These are phyloP conservation scores for Gnomoniopsis sp. DNA, from an alignment of 2,329 filamentous ascomycete genomes.

Conservation along the genomic window DNA sequence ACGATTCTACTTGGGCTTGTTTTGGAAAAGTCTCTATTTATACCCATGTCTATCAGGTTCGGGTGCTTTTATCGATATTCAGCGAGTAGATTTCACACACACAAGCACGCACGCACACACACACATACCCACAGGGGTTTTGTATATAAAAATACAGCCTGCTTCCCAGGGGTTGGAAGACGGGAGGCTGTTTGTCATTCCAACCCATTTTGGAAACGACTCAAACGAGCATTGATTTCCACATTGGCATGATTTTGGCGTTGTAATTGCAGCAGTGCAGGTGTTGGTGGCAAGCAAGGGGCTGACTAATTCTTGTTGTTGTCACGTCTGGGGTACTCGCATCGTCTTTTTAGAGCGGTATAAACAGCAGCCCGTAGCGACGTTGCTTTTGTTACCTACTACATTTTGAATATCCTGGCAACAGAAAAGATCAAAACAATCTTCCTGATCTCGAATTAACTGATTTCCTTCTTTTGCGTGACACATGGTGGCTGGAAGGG, in stretches of 20 bases:
- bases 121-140: background rate
- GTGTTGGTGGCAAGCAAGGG: background rate
- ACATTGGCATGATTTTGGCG: background rate
- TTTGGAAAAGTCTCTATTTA: conserved; percentile 3
- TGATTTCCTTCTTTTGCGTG: background rate
- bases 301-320: background rate
- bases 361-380: conserved; percentile 3
- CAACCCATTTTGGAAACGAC: background rate
- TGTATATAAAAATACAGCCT: background rate
- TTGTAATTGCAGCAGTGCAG: background rate
- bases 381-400: background rate
- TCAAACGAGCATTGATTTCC: background rate
- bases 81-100: background rate
- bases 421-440: background rate
- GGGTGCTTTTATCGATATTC: background rate
- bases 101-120: too few relatives aligned
- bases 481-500: too few relatives aligned
- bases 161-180: background rate
- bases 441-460: background rate
- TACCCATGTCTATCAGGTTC: conserved; percentile 15
- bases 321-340: background rate
- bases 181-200: background rate
- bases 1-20: background rate
- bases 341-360: background rate
- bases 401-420: background rate